Percentiles rank a stretch among this genome's conserved stretches.
These are phyloP conservation scores for Artemisia argyi DNA, from an alignment of 129 eudicot genomes.

Conservation along the genomic window DNA sequence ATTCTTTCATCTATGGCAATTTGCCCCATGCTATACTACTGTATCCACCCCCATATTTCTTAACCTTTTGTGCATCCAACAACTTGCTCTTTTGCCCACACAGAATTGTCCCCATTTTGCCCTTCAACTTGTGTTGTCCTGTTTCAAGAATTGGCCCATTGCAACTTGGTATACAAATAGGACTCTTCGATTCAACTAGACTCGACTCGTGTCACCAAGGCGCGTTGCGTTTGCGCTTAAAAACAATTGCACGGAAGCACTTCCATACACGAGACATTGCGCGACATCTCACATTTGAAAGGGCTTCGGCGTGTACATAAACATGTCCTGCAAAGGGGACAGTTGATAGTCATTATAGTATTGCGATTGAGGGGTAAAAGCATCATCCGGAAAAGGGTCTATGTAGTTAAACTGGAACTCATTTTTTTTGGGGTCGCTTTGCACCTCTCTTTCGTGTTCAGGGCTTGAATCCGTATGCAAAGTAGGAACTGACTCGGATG, in stretches of 20 bases:
- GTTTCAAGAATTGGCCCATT: conserved; percentile 15
- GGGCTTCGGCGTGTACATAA: conserved; percentile 41
- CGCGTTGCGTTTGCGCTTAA: not conserved
- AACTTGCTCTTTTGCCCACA: conserved; percentile 22
- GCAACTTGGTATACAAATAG: conserved; percentile 19
- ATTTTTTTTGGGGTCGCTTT: conserved; percentile 47
- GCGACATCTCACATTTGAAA: conserved; percentile 27
- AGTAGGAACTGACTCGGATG: conserved; percentile 56
- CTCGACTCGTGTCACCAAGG: not conserved
- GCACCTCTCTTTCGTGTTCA: conserved; percentile 53
- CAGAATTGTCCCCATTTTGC: conserved; percentile 14
- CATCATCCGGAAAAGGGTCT: conserved; percentile 47
- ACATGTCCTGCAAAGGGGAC: conserved; percentile 49
- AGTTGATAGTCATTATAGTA: conserved; percentile 45
- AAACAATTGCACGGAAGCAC: not conserved
- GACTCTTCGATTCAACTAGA: not conserved
- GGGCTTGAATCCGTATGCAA: conserved; percentile 66
- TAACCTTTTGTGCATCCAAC: conserved; percentile 2
- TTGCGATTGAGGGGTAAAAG: conserved; percentile 47
- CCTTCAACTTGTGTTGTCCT: conserved; percentile 20
- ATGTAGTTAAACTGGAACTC: conserved; percentile 36
- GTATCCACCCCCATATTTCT: conserved; percentile 12
- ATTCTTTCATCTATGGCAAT: conserved; percentile 29
- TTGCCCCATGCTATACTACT: conserved; percentile 29
- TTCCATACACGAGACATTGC: not conserved